These are phyloP conservation scores for Aspergillus conjunctus DNA, from an alignment of 495 filamentous ascomycete genomes.

Conservation along the genomic window DNA sequence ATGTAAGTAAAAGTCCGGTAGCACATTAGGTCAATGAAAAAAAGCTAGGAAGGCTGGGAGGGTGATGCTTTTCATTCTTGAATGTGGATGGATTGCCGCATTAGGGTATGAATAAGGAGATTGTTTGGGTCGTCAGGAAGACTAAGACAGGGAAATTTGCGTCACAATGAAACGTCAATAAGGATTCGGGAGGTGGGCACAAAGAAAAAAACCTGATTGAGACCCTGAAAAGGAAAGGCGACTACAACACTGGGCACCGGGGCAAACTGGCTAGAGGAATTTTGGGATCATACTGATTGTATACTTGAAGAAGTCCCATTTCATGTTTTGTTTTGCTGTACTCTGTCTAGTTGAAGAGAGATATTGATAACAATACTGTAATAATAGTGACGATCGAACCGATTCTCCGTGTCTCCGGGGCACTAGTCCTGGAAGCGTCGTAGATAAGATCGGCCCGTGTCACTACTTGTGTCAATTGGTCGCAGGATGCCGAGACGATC, in stretches of 20 bases:
- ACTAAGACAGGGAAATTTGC: not conserved
- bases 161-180: constrained; percentile 25
- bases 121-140: constrained; percentile 2
- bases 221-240: constrained; percentile 2
- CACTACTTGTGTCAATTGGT: constrained; percentile 14
- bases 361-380: too few species aligned
- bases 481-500: constrained; percentile 45
- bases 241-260: not conserved
- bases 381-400: too few species aligned
- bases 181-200: not conserved
- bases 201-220: constrained; percentile 12
- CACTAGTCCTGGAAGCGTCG: not conserved
- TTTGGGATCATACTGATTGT: too few species aligned
- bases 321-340: too few species aligned
- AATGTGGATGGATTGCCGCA: not conserved
- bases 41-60: not conserved
- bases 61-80: not conserved
- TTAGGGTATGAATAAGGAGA: constrained; percentile 4
- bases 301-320: too few species aligned
- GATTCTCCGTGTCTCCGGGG: too few species aligned
- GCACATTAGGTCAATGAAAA: too few species aligned
- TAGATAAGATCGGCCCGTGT: constrained; percentile 49
- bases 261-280: too few species aligned
- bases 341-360: too few species aligned
- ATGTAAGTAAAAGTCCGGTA: too few species aligned